These are phyloP conservation scores for Colletotrichum sp. DNA, from an alignment of 2,329 filamentous ascomycete species.

Conservation along the genomic window DNA sequence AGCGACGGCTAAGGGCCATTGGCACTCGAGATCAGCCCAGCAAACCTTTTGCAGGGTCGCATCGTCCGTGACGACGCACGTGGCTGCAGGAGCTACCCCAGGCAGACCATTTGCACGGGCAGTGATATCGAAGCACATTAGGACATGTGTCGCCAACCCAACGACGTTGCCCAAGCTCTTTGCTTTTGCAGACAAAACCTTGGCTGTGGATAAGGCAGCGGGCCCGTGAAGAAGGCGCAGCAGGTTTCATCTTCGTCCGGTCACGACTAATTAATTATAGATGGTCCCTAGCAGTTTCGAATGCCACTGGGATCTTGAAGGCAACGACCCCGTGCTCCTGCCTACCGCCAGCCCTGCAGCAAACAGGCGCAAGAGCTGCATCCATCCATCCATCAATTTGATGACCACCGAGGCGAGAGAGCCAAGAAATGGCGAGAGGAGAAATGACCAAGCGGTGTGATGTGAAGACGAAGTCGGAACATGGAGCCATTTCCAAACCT, in stretches of 20 bases:
- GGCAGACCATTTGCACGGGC: background rate
- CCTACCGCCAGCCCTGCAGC: background rate
- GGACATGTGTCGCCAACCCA: background rate
- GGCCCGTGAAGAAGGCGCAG: constrained; percentile 23
- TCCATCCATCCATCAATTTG: background rate
- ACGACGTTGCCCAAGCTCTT: constrained; percentile 1
- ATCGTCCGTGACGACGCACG: constrained; percentile 16
- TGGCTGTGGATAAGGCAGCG: background rate
- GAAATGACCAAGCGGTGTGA: background rate
- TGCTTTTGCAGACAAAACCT: background rate
- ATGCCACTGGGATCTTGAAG: background rate
- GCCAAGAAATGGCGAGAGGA: background rate
- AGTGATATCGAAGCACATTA: background rate
- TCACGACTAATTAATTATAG: constrained; percentile 2
- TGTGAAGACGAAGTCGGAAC: background rate
- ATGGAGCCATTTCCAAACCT: background rate
- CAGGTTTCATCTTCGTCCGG: constrained; percentile 34
- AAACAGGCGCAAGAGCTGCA: background rate
- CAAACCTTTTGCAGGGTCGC: background rate
- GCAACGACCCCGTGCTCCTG: background rate
- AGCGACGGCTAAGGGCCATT: background rate
- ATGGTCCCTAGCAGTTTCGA: constrained; percentile 10
- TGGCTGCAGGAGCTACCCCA: background rate
- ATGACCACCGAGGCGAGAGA: background rate
- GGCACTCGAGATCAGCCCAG: background rate